Percentiles rank a stretch among this genome's conserved stretches.
Evolutionary conservation across 2,329 filamentous ascomycete genomes (phyloP).

Genomic region (Fusarium irregulare): DNA sequence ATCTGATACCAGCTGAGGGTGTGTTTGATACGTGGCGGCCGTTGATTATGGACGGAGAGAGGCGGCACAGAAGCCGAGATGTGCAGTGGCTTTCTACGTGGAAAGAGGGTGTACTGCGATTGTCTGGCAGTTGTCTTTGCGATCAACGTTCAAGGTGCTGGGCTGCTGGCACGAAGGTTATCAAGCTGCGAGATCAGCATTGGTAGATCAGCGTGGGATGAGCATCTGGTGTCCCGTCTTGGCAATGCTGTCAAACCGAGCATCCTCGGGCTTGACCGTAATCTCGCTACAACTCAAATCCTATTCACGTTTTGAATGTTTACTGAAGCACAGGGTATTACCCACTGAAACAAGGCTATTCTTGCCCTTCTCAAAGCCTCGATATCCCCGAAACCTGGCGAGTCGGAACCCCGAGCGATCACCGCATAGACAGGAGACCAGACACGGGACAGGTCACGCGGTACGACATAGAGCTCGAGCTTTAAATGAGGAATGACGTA

Average conservation of each 20-base stretch:
- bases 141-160: neutral
- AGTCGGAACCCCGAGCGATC: constrained; percentile 35
- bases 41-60: constrained; percentile 25
- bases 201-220: constrained; percentile 1
- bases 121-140: constrained; percentile 3
- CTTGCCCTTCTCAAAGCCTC: constrained; percentile 19
- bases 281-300: constrained; percentile 8
- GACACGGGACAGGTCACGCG: constrained; percentile 14
- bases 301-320: constrained; percentile 4
- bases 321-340: constrained; percentile 1
- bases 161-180: neutral
- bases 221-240: constrained; percentile 23
- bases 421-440: constrained; percentile 1
- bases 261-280: constrained; percentile 13
- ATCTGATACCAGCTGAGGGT: constrained; percentile 14
- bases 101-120: constrained; percentile 33
- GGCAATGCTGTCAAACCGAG: constrained; percentile 11
- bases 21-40: constrained; percentile 30
- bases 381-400: constrained; percentile 25
- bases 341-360: constrained; percentile 24
- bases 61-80: constrained; percentile 32
- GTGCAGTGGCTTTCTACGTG: constrained; percentile 14
- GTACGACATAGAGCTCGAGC: neutral
- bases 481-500: constrained; percentile 28
- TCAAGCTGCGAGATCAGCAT: constrained; percentile 3